phyloP scores from a whole-genome alignment of 208 protist species.

The Crithidia bombi region DNA sequence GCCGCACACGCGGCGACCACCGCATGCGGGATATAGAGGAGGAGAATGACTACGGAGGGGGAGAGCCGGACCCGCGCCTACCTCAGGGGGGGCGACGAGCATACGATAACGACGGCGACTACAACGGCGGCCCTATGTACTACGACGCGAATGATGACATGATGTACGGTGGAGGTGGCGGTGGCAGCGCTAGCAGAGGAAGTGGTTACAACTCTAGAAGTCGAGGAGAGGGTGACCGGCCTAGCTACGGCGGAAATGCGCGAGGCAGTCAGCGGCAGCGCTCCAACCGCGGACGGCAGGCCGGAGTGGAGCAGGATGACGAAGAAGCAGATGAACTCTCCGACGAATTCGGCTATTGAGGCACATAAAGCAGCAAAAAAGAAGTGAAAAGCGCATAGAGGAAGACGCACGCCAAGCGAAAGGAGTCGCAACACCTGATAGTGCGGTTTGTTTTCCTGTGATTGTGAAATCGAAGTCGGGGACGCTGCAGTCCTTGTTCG shows the following conservation, averaged over 20 bases:
- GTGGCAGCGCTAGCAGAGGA: conserved; percentile 6
- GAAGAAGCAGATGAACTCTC: conserved; percentile 45
- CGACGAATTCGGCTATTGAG: conserved; percentile 24
- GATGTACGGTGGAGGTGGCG: conserved; percentile 17
- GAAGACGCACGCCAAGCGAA: too few species aligned
- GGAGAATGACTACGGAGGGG: conserved; percentile 24
- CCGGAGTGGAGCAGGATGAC: conserved; percentile 33
- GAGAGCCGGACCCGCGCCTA: conserved; percentile 28
- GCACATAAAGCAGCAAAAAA: neutral
- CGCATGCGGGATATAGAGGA: conserved; percentile 3
- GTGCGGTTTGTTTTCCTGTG: too few species aligned
- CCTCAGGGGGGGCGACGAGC: conserved; percentile 1
- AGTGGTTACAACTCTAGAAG: conserved; percentile 12
- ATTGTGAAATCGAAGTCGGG: too few species aligned
- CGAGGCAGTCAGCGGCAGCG: conserved; percentile 19
- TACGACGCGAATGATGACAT: conserved; percentile 29
- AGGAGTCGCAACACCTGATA: too few species aligned
- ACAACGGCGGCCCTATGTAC: conserved; percentile 8
- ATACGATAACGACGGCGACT: conserved; percentile 4
- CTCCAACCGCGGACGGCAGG: conserved; percentile 20
- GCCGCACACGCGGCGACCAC: conserved; percentile 4
- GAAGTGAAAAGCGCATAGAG: neutral
- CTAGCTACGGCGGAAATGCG: conserved; percentile 17
- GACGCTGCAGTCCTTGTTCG: too few species aligned
- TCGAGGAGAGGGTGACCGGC: neutral